These are phyloP conservation scores for Tulasnella sp. DNA, from an alignment of 768 basidiomycete genomes.

Conservation along the genomic window DNA sequence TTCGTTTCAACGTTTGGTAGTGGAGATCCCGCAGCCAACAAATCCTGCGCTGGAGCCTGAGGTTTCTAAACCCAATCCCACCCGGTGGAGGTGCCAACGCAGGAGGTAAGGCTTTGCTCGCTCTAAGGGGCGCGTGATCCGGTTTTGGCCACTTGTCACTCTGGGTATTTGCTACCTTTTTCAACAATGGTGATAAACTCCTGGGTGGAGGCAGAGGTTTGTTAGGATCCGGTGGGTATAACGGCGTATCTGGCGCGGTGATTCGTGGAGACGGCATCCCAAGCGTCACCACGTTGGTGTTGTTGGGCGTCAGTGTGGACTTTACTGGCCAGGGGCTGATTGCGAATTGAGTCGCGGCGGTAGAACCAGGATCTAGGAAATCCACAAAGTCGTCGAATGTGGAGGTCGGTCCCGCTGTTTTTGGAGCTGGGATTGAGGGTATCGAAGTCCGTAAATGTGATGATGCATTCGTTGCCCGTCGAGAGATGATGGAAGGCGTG, in stretches of 20 bases:
- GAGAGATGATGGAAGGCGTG: constrained; percentile 34
- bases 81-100: constrained; percentile 17
- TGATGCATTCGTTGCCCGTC: constrained; percentile 19
- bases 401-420: constrained; percentile 11
- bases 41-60: background rate
- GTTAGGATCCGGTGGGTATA: constrained; percentile 21
- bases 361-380: constrained; percentile 33
- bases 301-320: background rate
- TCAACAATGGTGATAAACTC: constrained; percentile 7
- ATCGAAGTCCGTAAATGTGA: constrained; percentile 25
- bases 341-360: constrained; percentile 32
- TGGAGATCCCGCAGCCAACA: background rate
- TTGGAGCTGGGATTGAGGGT: constrained; percentile 22
- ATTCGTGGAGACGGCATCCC: constrained; percentile 21
- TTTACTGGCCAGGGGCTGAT: background rate
- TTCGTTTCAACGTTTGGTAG: background rate
- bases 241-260: constrained; percentile 26
- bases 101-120: background rate
- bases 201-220: background rate
- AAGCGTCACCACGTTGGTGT: background rate
- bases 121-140: background rate
- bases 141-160: constrained; percentile 25
- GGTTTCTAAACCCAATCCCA: background rate
- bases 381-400: constrained; percentile 41
- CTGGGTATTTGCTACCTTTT: constrained; percentile 18